A percentile compares a stretch with the other conserved stretches of the same genome.
These are phyloP conservation scores for Conticribra guillardii DNA, from an alignment of 108 stramenopile species.

Conservation along the genomic window DNA sequence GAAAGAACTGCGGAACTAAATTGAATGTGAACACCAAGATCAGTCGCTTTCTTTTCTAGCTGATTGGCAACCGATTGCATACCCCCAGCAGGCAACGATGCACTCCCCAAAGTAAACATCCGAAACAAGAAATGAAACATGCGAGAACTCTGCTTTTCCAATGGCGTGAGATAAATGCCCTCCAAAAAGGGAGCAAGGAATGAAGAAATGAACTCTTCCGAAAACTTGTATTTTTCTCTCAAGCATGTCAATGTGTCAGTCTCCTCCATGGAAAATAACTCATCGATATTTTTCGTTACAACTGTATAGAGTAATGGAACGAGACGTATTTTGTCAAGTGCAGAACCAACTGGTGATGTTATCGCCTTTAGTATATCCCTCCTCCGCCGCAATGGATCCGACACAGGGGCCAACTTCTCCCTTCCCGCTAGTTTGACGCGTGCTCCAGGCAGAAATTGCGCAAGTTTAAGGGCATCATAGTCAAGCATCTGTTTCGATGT, in stretches of 20 bases:
- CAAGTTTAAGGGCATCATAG: constrained; percentile 64
- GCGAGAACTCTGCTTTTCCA: constrained; percentile 73
- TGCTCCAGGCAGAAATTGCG: constrained; percentile 79
- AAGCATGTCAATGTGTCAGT: constrained; percentile 68
- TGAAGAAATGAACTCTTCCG: constrained; percentile 65
- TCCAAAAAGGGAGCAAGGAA: constrained; percentile 88
- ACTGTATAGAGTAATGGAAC: constrained; percentile 68
- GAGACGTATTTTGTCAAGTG: constrained; percentile 70
- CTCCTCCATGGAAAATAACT: constrained; percentile 79
- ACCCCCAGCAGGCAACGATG: constrained; percentile 72
- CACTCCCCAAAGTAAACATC: constrained; percentile 82
- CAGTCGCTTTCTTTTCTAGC: constrained; percentile 55
- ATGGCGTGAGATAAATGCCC: constrained; percentile 80
- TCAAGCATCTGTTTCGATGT: constrained; percentile 63
- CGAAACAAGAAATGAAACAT: constrained; percentile 92
- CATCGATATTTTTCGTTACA: constrained; percentile 56
- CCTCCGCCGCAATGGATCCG: constrained; percentile 81
- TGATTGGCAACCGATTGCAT: constrained; percentile 78
- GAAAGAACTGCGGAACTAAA: constrained; percentile 36
- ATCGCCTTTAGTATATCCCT: constrained; percentile 54
- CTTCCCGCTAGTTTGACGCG: constrained; percentile 57
- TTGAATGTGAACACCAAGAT: constrained; percentile 52
- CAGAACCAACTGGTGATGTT: constrained; percentile 69
- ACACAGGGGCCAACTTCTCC: constrained; percentile 56
- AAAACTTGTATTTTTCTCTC: constrained; percentile 68